Percentiles rank a stretch among this genome's conserved stretches.
Evolutionary conservation across 1,139 yeast genomes (phyloP).

Genomic region (Kluyveromyces sp.): DNA sequence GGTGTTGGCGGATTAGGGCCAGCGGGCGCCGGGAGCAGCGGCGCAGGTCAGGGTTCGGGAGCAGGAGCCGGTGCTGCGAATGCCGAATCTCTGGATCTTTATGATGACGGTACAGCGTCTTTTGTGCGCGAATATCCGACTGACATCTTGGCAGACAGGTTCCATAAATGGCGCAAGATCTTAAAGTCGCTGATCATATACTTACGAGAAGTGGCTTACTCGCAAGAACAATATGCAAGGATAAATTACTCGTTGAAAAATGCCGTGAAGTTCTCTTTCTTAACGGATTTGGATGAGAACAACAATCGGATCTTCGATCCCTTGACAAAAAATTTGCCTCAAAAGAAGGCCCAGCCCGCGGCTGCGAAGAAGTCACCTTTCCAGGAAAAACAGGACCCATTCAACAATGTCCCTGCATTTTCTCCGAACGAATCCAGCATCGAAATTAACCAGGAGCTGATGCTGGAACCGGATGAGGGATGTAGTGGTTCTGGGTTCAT

Average conservation of each 20-base stretch:
- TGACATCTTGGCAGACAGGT: slow-evolving; percentile 41
- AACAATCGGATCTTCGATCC: slow-evolving; percentile 33
- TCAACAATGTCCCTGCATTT: not conserved
- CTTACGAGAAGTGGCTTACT: slow-evolving; percentile 53
- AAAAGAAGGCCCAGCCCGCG: slow-evolving; percentile 13
- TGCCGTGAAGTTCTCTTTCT: slow-evolving; percentile 51
- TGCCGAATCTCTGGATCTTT: slow-evolving; percentile 13
- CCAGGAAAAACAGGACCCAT: slow-evolving; percentile 3
- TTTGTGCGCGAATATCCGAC: slow-evolving; percentile 34
- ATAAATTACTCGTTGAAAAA: slow-evolving; percentile 56
- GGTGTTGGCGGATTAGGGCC: not conserved
- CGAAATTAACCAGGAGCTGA: slow-evolving; percentile 5
- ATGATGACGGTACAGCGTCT: slow-evolving; percentile 14
- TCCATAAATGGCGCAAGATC: slow-evolving; percentile 65
- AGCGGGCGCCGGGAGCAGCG: slow-evolving; percentile 15
- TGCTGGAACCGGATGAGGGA: slow-evolving; percentile 12
- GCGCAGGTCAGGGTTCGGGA: slow-evolving; percentile 8
- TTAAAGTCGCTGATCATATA: slow-evolving; percentile 56
- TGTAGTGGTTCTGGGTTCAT: slow-evolving; percentile 42
- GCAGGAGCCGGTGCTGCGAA: slow-evolving; percentile 9
- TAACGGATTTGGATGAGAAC: slow-evolving; percentile 33
- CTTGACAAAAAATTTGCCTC: slow-evolving; percentile 17
- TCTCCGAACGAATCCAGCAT: slow-evolving; percentile 10
- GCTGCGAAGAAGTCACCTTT: slow-evolving; percentile 4
- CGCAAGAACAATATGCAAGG: slow-evolving; percentile 63